These are phyloP conservation scores for Salix brachista DNA, from an alignment of 345 rosid species.

Conservation along the genomic window DNA sequence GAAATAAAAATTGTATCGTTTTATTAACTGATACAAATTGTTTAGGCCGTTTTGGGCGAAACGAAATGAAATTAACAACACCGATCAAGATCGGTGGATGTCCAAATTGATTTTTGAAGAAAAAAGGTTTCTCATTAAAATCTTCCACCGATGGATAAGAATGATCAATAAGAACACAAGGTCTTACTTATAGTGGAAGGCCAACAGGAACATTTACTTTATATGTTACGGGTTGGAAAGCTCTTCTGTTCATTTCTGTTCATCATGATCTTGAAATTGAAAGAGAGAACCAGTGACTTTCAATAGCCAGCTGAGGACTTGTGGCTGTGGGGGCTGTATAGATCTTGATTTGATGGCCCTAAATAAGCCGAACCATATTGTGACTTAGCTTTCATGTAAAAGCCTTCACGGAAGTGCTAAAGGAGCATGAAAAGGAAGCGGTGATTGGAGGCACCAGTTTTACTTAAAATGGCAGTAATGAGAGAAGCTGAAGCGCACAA, in stretches of 20 bases:
- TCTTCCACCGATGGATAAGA: conserved; percentile 12
- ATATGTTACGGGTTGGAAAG: conserved; percentile 32
- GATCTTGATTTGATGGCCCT: too few species aligned
- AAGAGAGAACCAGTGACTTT: conserved; percentile 10
- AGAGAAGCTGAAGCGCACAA: background rate
- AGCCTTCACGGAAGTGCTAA: conserved; percentile 17
- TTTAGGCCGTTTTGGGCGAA: rapidly evolving
- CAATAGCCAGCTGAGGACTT: conserved; percentile 1
- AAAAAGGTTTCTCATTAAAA: background rate
- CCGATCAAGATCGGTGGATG: too few species aligned
- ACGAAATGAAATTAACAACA: too few species aligned
- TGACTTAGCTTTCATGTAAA: background rate
- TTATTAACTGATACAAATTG: too few species aligned
- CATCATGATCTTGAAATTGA: conserved; percentile 11
- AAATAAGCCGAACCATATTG: background rate
- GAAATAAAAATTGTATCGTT: too few species aligned
- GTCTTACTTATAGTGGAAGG: conserved; percentile 22
- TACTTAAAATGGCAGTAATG: background rate
- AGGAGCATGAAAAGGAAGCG: conserved; percentile 4
- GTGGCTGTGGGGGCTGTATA: background rate
- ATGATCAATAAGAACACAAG: background rate
- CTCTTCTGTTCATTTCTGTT: conserved; percentile 23
- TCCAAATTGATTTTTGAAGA: too few species aligned
- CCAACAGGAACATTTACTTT: conserved; percentile 24
- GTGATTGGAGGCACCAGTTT: background rate